phyloP scores from a whole-genome alignment of 2,329 filamentous ascomycete genomes.

The Trichoderma oligosporum region DNA sequence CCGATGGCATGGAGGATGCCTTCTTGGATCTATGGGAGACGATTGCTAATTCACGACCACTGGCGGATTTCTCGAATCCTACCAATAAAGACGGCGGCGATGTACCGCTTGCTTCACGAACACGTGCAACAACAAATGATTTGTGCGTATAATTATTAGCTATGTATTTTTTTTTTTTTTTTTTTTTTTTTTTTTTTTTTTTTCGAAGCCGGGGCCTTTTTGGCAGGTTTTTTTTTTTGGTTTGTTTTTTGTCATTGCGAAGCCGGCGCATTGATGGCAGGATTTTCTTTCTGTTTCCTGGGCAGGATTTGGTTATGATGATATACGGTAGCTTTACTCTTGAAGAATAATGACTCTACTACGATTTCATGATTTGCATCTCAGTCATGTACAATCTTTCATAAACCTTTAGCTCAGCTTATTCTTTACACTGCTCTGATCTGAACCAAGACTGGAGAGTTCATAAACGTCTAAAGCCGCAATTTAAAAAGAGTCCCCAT shows the following conservation, averaged over 20 bases:
- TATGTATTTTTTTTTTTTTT: not conserved
- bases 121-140: not conserved
- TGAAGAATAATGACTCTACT: not conserved
- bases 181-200: not conserved
- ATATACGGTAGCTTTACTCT: not conserved
- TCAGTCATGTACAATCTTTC: too few species aligned
- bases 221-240: not conserved
- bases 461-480: too few species aligned
- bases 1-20: slow-evolving; percentile 24
- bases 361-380: too few species aligned
- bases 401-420: too few species aligned
- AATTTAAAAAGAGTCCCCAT: not conserved
- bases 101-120: slow-evolving; percentile 21
- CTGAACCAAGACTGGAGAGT: too few species aligned
- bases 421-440: too few species aligned
- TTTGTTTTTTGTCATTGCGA: not conserved
- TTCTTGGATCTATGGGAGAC: slow-evolving; percentile 28
- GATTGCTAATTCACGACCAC: slow-evolving; percentile 23
- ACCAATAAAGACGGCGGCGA: slow-evolving; percentile 12
- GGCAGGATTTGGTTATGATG: not conserved
- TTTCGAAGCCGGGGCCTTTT: not conserved
- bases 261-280: not conserved
- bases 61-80: slow-evolving; percentile 22
- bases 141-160: not conserved
- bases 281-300: not conserved